Evolutionary conservation across 129 eudicot genomes (phyloP).

Genomic region (Cynara cardunculus): DNA sequence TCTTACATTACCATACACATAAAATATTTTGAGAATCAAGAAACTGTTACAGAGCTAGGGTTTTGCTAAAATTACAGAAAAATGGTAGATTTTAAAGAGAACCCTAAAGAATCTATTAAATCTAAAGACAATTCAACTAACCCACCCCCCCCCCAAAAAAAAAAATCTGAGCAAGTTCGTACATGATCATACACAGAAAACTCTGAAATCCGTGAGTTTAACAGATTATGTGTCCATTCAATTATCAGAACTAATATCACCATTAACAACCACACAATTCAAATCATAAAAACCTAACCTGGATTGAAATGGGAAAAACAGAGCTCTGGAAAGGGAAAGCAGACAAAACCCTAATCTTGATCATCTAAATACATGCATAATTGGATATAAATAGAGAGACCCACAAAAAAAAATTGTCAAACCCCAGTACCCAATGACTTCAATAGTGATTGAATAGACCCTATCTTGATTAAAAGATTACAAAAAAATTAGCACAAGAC

Average conservation of each 20-base stretch:
- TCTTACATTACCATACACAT: neutral
- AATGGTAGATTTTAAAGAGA: neutral
- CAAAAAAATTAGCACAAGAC: conserved; percentile 23
- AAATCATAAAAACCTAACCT: conserved; percentile 19
- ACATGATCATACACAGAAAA: neutral
- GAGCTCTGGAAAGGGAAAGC: neutral
- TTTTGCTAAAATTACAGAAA: neutral
- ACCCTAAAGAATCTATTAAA: neutral
- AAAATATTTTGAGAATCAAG: neutral
- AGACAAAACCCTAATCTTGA: conserved; percentile 27
- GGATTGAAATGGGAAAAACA: conserved; percentile 12
- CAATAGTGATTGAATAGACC: conserved; percentile 1
- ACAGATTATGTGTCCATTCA: neutral
- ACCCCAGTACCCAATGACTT: conserved; percentile 19
- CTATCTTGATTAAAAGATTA: neutral
- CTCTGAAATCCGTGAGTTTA: neutral
- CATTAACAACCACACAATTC: neutral
- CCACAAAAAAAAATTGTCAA: conserved; percentile 12
- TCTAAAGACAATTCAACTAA: neutral
- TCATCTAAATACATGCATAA: conserved; percentile 21
- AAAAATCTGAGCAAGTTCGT: neutral
- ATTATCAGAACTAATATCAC: neutral
- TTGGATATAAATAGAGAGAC: neutral
- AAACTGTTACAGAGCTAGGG: neutral
- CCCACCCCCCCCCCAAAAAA: no score